Evolutionary conservation across 768 basidiomycete genomes (phyloP).

Genomic region (Rhizopogon vesiculosus): DNA sequence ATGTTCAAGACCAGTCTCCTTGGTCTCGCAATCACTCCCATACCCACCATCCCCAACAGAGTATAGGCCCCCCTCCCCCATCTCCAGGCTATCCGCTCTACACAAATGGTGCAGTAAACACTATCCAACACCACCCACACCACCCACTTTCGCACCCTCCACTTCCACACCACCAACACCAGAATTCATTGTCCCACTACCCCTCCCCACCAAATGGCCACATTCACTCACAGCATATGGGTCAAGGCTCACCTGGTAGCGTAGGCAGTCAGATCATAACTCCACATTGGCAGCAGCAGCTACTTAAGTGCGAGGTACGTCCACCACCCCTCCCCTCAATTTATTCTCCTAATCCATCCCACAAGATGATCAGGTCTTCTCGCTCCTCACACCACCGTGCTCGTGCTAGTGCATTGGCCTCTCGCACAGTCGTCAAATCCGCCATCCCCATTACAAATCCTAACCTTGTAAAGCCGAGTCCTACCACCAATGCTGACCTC

Average conservation of each 20-base stretch:
- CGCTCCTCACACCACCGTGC: conserved; percentile 93
- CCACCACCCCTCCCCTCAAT: not conserved
- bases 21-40: conserved; percentile 44
- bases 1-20: conserved; percentile 62
- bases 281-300: conserved; percentile 90
- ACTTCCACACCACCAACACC: conserved; percentile 69
- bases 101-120: conserved; percentile 59
- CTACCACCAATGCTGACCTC: conserved; percentile 19
- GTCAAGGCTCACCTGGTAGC: conserved; percentile 55
- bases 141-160: conserved; percentile 45
- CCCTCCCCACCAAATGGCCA: conserved; percentile 75
- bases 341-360: conserved; percentile 13
- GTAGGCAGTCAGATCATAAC: conserved; percentile 60
- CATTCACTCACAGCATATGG: conserved; percentile 52
- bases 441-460: conserved; percentile 93
- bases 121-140: conserved; percentile 58
- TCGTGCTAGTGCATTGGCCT: conserved; percentile 90
- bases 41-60: conserved; percentile 49
- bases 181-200: conserved; percentile 74
- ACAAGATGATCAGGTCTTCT: conserved; percentile 76
- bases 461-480: conserved; percentile 52
- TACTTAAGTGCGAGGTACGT: conserved; percentile 89
- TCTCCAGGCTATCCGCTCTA: conserved; percentile 77
- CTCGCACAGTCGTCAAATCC: conserved; percentile 79
- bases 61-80: conserved; percentile 57